Evolutionary conservation across 78 protist species (phyloP).

Genomic region (Trichosphaerium sp.): DNA sequence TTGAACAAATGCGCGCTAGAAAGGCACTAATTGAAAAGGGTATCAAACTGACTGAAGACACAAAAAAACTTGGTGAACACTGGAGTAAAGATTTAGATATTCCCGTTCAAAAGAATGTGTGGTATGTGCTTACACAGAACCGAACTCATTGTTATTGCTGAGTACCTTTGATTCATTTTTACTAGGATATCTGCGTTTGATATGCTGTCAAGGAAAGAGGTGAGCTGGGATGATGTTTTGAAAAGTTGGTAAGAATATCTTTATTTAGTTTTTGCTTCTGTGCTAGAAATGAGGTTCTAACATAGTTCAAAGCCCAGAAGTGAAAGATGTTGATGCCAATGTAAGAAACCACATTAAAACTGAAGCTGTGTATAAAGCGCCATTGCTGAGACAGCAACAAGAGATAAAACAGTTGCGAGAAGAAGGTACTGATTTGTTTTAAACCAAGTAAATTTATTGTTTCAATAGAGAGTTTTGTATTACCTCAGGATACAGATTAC

Average conservation of each 20-base stretch:
- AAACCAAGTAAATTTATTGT: no score
- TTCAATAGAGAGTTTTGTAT: conserved; percentile 4
- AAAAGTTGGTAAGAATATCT: no score
- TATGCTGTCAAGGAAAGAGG: no score
- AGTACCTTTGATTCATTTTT: no score
- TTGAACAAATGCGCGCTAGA: background rate
- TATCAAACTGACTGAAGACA: background rate
- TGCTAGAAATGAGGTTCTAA: no score
- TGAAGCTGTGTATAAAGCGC: conserved; percentile 20
- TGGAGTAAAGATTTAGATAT: background rate
- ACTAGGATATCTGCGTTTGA: no score
- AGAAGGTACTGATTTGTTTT: no score
- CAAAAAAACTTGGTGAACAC: background rate
- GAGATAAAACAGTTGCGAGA: conserved; percentile 15
- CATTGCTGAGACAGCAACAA: background rate
- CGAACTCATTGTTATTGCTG: no score
- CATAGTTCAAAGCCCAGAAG: background rate
- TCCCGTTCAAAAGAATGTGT: background rate
- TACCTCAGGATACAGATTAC: conserved; percentile 4
- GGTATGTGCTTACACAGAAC: no score
- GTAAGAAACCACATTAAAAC: conserved; percentile 2
- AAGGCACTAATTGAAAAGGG: background rate
- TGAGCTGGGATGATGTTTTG: no score
- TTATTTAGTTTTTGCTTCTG: no score
- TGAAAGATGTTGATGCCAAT: background rate